Conservation (phyloP, 2,329 filamentous ascomycete genomes). For the Beauveria sp. region DNA sequence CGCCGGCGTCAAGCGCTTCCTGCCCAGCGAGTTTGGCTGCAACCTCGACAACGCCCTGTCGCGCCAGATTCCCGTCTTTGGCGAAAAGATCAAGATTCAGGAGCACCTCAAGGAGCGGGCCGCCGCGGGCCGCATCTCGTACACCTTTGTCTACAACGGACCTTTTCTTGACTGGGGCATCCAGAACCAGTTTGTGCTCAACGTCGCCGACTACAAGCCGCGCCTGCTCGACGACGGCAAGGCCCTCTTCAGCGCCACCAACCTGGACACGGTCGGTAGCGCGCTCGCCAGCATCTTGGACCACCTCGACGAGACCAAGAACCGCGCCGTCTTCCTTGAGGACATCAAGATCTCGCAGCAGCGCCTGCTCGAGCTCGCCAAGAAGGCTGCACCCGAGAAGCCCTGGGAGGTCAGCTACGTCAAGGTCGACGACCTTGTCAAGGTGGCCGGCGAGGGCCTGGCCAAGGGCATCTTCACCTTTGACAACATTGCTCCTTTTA, state of each 20-base stretch:
- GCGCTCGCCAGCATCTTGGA: conserved; percentile 39
- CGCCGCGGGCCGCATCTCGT: conserved; percentile 13
- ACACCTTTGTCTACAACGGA: conserved; percentile 27
- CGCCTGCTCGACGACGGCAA: conserved; percentile 35
- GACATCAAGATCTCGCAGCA: conserved; percentile 42
- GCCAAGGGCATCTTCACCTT: conserved; percentile 22
- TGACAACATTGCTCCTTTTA: conserved; percentile 24
- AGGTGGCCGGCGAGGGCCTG: conserved; percentile 22
- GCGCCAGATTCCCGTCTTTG: conserved; percentile 12
- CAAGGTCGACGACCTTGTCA: conserved; percentile 21
- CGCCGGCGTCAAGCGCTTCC: conserved; percentile 44
- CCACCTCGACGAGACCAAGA: conserved; percentile 38
- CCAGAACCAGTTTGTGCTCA: conserved; percentile 6
- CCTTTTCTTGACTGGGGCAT: conserved; percentile 17
- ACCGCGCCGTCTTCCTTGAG: conserved; percentile 44
- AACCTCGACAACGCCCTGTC: conserved; percentile 18
- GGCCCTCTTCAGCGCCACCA: conserved; percentile 36
- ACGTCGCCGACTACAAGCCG: conserved; percentile 32
- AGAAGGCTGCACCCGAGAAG: conserved; percentile 4
- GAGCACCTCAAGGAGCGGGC: conserved; percentile 6
- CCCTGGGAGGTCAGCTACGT: conserved; percentile 24
- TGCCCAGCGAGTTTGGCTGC: conserved; percentile 41
- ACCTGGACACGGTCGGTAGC: conserved; percentile 35
- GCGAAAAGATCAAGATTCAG: conserved; percentile 14
- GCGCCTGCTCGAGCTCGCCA: conserved; percentile 32